Evolutionary conservation across 1,139 yeast species (phyloP), one percentile per base, ranked within the genome.

Genomic region (Hemisphaericaspora lyxosophila): DNA sequence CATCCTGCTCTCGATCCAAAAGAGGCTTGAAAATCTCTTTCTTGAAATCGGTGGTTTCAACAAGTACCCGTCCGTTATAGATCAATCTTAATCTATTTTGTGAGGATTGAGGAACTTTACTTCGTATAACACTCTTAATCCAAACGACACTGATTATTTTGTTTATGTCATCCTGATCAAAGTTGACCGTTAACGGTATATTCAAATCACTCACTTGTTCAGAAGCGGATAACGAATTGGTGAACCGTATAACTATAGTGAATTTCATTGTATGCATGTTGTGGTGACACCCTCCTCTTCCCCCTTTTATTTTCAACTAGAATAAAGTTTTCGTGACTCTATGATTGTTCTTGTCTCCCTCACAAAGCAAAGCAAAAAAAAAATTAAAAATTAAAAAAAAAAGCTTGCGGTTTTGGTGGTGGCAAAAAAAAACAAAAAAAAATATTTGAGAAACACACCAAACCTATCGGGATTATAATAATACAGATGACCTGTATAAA

Each of bases 41-140:
- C 30, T 64, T 64, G 46, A 85, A 73, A 53, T 81, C 73, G 1
- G 85, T 76, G 24, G 70, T 66, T 40, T 79, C 82, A 42, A 76
- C 76, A 40, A 88, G 61, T 8, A 88, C 83, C 36, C 81, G 69
- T 9, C 97, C 96, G 44, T 78, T 80, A 52, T 83, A 78, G 28
- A 89, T 84, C 46, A 89, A 74, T 47, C 88, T 70, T 36, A 89
- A 66, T 46, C 95, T 64, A 41, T 77, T 70, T 33, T 66, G 70
- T 35, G 60, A 41, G 39, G 67, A 57, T 18, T 48, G 52, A 4
- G 50, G 40, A 8, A 56, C 60, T 30, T 55, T 52, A 23, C 47
- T 49, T 26, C 76, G 51, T 17, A 71, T 67, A 22, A 38, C 38
- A 11, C 50, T 43, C 31, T 55, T 56, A 20, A 56, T 34, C 41